phyloP scores from a whole-genome alignment of 73 alveolate species.

The Paramecium tetraurelia region DNA sequence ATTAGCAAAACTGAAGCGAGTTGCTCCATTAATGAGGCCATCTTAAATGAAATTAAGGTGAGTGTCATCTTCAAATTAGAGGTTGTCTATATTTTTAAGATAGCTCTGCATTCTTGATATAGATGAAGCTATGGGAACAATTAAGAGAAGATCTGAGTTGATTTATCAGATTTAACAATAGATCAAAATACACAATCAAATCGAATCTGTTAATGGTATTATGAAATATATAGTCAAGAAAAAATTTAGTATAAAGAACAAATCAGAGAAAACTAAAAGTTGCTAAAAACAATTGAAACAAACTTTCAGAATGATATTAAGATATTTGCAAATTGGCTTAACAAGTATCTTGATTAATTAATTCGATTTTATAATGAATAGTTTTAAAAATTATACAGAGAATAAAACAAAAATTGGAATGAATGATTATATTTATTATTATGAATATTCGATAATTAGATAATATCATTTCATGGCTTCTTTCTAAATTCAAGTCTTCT shows the following conservation, averaged over 20 bases:
- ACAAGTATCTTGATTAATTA: not conserved
- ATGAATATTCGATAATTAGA: slow-evolving; percentile 46
- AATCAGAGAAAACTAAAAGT: not conserved
- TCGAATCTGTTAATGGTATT: not conserved
- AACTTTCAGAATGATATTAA: not conserved
- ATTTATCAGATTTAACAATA: not conserved
- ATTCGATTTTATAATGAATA: not conserved
- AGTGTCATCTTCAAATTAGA: not conserved
- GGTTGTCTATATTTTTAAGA: not conserved
- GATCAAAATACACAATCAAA: not conserved
- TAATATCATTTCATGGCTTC: slow-evolving; percentile 4
- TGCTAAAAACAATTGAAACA: not conserved
- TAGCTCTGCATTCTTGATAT: not conserved
- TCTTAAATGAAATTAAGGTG: not conserved
- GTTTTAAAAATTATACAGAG: not conserved
- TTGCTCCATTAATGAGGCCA: not conserved
- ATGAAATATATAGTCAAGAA: not conserved
- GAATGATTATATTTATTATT: not conserved
- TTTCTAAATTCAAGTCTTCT: not conserved
- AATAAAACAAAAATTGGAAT: not conserved
- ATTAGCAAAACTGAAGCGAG: not conserved
- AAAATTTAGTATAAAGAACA: not conserved
- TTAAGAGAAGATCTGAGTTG: not conserved
- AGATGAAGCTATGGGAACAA: not conserved
- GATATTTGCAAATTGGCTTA: not conserved